Base-by-base conservation (phyloP, 352 stramenopile species). In the Phytophthora pisi region DNA sequence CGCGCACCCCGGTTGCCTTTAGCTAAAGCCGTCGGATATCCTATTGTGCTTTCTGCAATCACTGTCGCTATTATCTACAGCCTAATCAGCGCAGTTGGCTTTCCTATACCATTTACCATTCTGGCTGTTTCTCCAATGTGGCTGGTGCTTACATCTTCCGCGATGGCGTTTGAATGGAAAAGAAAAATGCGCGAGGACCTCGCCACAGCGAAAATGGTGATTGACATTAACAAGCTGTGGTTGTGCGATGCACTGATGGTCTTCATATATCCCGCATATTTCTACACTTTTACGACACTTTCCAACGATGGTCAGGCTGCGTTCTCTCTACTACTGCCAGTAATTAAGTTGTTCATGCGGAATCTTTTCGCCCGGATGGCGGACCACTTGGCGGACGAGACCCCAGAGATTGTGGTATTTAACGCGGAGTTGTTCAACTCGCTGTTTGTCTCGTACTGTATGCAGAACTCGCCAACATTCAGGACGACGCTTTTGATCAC, bases 381-480 rank as follows among this genome's bases (percentile, higher is more conserved):
- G 13, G 11, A 15, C 9, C 52, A 59, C 30, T 16, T 59, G 4
- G 38, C 13, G 4, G 52, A 59, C 23, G 34, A 47, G 11, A 61
- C 26, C 8, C n/a, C 42, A n/a, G 46, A 38, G 28, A 5, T 50
- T 4, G 36, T 57, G 6, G 45, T 63, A 1, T 63, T 63, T 31
- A 49, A 49, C 20, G 47, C 16, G 23, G 57, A 64, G n/a, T 20
- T 64, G 1, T 20, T 20, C 20, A 20, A 20, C 20, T 20, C 20
- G 20, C 20, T 20, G 20, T 20, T 20, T 20, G 20, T 20, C 20
- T 20, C 20, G 2, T 64, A 57, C 23, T 51, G 57, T 1, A 57
- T 64, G 57, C 57, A 64, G 5, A 64, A 64, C 4, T 64, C 57
- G 3, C 57, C 57, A 1, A 51, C 47, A 9, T n/a, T 64, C 23